Conservation (phyloP, 176 grass and related monocot species). For the Oropetium thomaeum region DNA sequence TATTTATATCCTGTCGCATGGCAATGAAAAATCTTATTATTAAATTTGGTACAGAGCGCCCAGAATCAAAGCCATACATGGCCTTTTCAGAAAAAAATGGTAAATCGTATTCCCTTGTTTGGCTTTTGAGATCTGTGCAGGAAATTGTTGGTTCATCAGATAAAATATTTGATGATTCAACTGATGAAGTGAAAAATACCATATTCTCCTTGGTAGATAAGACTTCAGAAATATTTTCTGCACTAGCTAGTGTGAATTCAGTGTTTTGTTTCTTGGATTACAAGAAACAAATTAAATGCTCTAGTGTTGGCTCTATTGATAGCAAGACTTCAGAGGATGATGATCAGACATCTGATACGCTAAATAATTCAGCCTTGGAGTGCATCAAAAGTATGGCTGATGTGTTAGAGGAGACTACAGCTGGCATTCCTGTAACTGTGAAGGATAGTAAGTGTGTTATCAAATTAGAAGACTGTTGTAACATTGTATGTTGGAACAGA, state of each 20-base stretch:
- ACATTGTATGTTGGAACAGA: conserved; percentile 42
- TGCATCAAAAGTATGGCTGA: conserved; percentile 57
- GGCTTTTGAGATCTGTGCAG: conserved; percentile 75
- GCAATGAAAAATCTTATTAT: conserved; percentile 70
- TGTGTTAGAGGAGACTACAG: conserved; percentile 50
- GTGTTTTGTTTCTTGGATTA: conserved; percentile 39
- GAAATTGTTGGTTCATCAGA: conserved; percentile 42
- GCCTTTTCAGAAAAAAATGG: conserved; percentile 42
- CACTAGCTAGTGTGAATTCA: conserved; percentile 49
- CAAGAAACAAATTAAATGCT: conserved; percentile 40
- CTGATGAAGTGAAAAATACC: conserved; percentile 49
- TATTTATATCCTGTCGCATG: conserved; percentile 81
- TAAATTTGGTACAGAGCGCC: conserved; percentile 46
- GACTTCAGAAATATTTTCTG: conserved; percentile 76
- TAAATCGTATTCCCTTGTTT: conserved; percentile 44
- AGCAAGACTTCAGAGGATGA: conserved; percentile 25
- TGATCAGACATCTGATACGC: conserved; percentile 36
- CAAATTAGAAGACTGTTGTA: conserved; percentile 57
- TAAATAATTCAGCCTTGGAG: conserved; percentile 45
- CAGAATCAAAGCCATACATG: conserved; percentile 40
- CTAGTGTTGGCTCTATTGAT: conserved; percentile 23
- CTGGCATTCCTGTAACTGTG: conserved; percentile 42
- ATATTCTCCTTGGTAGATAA: conserved; percentile 71
- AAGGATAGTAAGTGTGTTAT: conserved; percentile 40
- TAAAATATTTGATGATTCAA: conserved; percentile 48